Evolutionary conservation across 148 eudicot genomes (phyloP).

Genomic region (Vaccinium vitisidaea): DNA sequence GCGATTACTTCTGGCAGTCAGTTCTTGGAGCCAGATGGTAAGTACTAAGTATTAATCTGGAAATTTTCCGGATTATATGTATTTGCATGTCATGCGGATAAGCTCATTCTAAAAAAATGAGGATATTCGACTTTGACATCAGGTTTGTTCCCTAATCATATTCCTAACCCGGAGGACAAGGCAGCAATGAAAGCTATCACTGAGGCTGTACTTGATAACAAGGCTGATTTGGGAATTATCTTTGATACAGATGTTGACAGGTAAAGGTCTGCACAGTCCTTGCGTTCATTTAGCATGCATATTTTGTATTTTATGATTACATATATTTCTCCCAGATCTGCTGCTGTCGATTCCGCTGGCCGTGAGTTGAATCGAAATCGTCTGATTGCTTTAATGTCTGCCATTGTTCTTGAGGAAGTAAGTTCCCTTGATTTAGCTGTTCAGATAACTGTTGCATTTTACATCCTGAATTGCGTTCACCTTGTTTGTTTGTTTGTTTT

Average conservation of each 20-base stretch:
- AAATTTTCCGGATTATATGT: not conserved
- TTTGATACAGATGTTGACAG: slow-evolving; percentile 99
- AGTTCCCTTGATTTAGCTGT: slow-evolving; percentile 18
- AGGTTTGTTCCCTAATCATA: slow-evolving; percentile 99
- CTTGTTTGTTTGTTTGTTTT: not conserved
- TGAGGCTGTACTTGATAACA: slow-evolving; percentile 72
- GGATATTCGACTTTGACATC: slow-evolving; percentile 7
- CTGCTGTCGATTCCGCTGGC: slow-evolving; percentile 95
- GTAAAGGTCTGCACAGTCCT: slow-evolving; percentile 31
- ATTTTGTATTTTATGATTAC: slow-evolving; percentile 13
- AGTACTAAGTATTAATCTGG: slow-evolving; percentile 12
- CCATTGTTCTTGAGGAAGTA: slow-evolving; percentile 94
- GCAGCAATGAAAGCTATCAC: slow-evolving; percentile 94
- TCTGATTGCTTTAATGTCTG: slow-evolving; percentile 92
- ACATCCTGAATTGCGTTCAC: slow-evolving; percentile 4
- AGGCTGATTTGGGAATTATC: slow-evolving; percentile 96
- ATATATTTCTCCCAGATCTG: slow-evolving; percentile 57
- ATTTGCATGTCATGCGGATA: not conserved
- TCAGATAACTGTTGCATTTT: not conserved
- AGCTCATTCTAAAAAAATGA: not conserved
- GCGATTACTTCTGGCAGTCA: slow-evolving; percentile 93
- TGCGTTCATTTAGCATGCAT: slow-evolving; percentile 3
- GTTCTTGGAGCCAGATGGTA: slow-evolving; percentile 98
- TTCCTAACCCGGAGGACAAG: slow-evolving; percentile 99
- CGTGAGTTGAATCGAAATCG: slow-evolving; percentile 90